Evolutionary conservation across 768 basidiomycete genomes (phyloP), one percentile per base, ranked within the genome.

Genomic region (Infundibulicybe gibba): DNA sequence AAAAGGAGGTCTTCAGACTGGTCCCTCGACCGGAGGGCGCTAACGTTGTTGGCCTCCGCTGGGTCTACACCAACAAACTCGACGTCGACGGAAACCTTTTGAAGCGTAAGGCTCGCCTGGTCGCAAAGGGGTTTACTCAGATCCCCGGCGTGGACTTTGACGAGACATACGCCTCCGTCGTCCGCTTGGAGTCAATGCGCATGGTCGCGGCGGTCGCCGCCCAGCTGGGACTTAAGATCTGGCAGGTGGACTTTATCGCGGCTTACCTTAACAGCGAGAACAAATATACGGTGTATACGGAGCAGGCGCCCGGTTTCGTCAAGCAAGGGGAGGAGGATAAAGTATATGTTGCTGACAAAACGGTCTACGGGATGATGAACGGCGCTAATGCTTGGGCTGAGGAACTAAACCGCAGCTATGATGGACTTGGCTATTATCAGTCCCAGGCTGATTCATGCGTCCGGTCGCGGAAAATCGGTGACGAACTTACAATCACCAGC

Each of bases 81-180:
- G 57, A 68, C 44, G 51, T 39, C 3, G 33, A 53, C 9, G 66
- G 67, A 13, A 50, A 49, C 3, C 41, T 66, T 16, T 41, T 45
- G 3, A 42, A 54, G 6, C 52, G 61, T 51, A 69, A 69, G 49
- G 53, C 47, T 2, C 25, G 50, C 13, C 32, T 51, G 10, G 53
- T 54, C 2, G 44, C 52, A 4, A 25, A 25, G 25, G 25, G 25
- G 3, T 25, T 25, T 8, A 25, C 8, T 3, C 25, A 25, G 25
- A 50, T 57, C 9, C 54, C 55, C 5, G 65, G 71, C 5, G 40
- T 68, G 11, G 63, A 68, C 43, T 68, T 51, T 43, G 31, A 49
- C 20, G 48, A 47, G 8, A 53, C 40, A 12, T 53, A 48, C 19
- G 47, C 54, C 3, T 40, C 38, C 0, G 49, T 55, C 16, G 47